Evolutionary conservation across 345 rosid genomes (phyloP).

Genomic region (Brassica cretica): DNA sequence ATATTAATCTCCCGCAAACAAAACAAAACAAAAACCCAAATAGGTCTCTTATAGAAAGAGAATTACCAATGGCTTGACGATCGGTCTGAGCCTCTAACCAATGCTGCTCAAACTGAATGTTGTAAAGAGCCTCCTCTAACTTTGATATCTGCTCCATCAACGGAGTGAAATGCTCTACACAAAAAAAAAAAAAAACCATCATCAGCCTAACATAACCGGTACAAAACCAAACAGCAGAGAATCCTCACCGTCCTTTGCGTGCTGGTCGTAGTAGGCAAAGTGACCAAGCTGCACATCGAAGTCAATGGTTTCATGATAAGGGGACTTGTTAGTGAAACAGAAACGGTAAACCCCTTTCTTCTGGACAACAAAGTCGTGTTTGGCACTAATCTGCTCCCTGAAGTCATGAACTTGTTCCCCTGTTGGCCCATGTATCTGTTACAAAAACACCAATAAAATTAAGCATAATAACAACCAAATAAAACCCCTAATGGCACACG

Average conservation of each 20-base stretch:
- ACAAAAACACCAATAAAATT: neutral
- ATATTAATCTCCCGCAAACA: neutral
- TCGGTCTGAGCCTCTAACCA: conserved; percentile 84
- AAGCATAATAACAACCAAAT: neutral
- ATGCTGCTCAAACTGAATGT: conserved; percentile 75
- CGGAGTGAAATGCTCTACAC: conserved; percentile 65
- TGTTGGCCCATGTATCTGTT: conserved; percentile 61
- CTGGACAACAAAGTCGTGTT: conserved; percentile 56
- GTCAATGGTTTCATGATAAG: conserved; percentile 69
- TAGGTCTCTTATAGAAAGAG: neutral
- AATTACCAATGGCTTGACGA: conserved; percentile 63
- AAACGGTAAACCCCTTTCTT: conserved; percentile 64
- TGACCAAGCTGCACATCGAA: conserved; percentile 68
- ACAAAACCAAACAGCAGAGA: neutral
- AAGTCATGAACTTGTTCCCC: conserved; percentile 64
- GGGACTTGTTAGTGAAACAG: conserved; percentile 74
- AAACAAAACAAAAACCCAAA: neutral
- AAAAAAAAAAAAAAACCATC: neutral
- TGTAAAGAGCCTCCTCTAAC: conserved; percentile 67
- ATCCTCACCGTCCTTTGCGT: conserved; percentile 64
- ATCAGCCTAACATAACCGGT: neutral
- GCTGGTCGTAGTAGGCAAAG: conserved; percentile 59
- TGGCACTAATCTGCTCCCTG: conserved; percentile 61
- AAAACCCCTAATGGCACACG: neutral
- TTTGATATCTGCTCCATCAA: conserved; percentile 62